Base-by-base conservation (phyloP, 1,284 basidiomycete species). In the Ganoderma leucocontextum region DNA sequence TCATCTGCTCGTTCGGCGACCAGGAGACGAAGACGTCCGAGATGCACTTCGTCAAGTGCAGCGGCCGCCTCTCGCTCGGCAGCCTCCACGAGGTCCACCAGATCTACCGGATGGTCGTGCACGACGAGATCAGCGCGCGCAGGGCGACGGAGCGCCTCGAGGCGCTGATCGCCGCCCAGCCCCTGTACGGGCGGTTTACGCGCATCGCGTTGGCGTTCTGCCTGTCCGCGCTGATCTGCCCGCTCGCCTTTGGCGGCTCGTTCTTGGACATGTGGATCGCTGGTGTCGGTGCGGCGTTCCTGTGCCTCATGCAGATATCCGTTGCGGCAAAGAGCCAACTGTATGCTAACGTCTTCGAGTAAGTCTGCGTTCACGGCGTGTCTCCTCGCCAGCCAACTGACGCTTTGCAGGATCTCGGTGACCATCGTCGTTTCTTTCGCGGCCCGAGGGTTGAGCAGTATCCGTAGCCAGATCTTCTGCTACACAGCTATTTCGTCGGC, bases 271-370 rank as follows among this genome's bases (percentile, higher is more conserved):
- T 94, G 86, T 91, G 91, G 85, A 83, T 95, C 17, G 86, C 93
- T 17, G 95, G 93, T 12, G 72, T 79, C 9, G 87, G 90, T 39
- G 92, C 92, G 0, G 86, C 89, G 62, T 76, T 91, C 61, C 79
- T 95, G 58, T 86, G 87, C 60, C 84, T 87, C 74, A 84, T 96
- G 72, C 92, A 95, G 74, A 85, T 94, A 25, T 85, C 84, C 67
- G 88, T 92, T 4, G 92, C 91, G 12, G 83, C 87, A 35, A 92
- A 91, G 76, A 93, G 90, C 75, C 84, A 90, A 0, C 83, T 95
- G 77, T 95, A 95, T 78, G 91, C 92, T 39, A 95, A 94, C 75
- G 93, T 96, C 58, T 96, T 96, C 72, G 95, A 97, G 94, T 95
- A 75, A 79, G 93, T 85, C 2, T 67, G 63, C 65, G 60, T 69